Percentiles rank a stretch among this genome's conserved stretches.
phyloP scores from a whole-genome alignment of 2,329 filamentous ascomycete species.

The Pyrenochaeta sp. region DNA sequence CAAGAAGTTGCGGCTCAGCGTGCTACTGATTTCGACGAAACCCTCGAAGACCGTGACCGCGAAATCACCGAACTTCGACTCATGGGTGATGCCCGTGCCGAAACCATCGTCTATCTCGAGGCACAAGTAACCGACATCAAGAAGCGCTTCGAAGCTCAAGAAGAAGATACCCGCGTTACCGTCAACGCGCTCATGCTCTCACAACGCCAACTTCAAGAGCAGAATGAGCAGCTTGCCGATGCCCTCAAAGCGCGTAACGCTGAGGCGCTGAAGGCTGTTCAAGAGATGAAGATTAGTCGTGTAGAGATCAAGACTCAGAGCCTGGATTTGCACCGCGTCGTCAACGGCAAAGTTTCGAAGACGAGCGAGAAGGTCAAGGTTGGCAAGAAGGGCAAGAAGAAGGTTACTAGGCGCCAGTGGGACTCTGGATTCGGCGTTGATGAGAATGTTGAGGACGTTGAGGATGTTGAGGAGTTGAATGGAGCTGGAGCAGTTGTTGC shows the following conservation, averaged over 20 bases:
- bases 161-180: slow-evolving; percentile 38
- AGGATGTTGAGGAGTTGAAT: slow-evolving; percentile 14
- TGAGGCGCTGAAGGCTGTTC: slow-evolving; percentile 36
- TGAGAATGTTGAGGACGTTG: slow-evolving; percentile 25
- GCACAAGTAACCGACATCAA: slow-evolving; percentile 43
- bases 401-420: slow-evolving; percentile 35
- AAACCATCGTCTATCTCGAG: slow-evolving; percentile 41
- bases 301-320: slow-evolving; percentile 37
- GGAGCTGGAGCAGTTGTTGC: slow-evolving; percentile 25
- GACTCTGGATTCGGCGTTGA: slow-evolving; percentile 45
- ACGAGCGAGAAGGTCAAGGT: slow-evolving; percentile 42
- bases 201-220: slow-evolving; percentile 36
- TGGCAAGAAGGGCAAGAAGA: slow-evolving; percentile 41
- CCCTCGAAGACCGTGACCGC: slow-evolving; percentile 32
- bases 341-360: slow-evolving; percentile 39
- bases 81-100: slow-evolving; percentile 41
- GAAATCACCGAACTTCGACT: slow-evolving; percentile 46
- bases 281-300: slow-evolving; percentile 44
- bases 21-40: slow-evolving; percentile 29
- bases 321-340: slow-evolving; percentile 35
- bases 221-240: slow-evolving; percentile 39
- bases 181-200: slow-evolving; percentile 39
- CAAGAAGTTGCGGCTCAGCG: slow-evolving; percentile 33
- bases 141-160: slow-evolving; percentile 33
- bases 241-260: slow-evolving; percentile 38